Evolutionary conservation across 352 stramenopile genomes (phyloP).

Genomic region (Phytophthora lateralis): DNA sequence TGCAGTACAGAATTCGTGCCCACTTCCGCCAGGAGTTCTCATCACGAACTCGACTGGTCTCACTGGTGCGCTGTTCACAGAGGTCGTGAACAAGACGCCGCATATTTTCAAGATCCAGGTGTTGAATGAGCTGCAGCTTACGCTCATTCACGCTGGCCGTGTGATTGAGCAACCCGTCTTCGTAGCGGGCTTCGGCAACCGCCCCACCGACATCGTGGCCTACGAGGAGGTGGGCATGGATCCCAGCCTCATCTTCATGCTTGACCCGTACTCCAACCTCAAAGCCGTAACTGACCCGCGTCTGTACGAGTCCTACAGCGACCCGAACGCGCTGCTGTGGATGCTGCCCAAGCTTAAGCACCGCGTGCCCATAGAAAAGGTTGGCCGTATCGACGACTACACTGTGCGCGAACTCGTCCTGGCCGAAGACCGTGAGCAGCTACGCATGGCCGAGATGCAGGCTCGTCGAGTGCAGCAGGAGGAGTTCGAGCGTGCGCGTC

Average conservation of each 20-base stretch:
- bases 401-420: conserved; percentile 79
- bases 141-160: conserved; percentile 78
- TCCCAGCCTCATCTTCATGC: conserved; percentile 76
- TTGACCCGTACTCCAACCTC: conserved; percentile 82
- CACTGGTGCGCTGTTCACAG: conserved; percentile 76
- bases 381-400: conserved; percentile 80
- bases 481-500: conserved; percentile 54
- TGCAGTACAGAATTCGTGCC: conserved; percentile 59
- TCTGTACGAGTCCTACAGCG: conserved; percentile 83
- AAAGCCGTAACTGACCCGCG: conserved; percentile 60
- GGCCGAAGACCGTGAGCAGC: conserved; percentile 77
- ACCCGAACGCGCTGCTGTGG: conserved; percentile 83
- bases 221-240: conserved; percentile 83
- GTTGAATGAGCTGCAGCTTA: conserved; percentile 82
- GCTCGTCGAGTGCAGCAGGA: conserved; percentile 70
- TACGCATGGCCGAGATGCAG: conserved; percentile 67
- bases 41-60: conserved; percentile 85
- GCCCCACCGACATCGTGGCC: conserved; percentile 79
- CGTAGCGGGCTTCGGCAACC: conserved; percentile 87
- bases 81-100: conserved; percentile 89
- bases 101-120: conserved; percentile 86
- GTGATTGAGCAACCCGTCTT: conserved; percentile 78
- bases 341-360: conserved; percentile 82
- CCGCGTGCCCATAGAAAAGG: conserved; percentile 80
- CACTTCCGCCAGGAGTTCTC: conserved; percentile 68